Base-by-base conservation (phyloP, 192 early-diverging fungal species). In the Coemansia sp. region DNA sequence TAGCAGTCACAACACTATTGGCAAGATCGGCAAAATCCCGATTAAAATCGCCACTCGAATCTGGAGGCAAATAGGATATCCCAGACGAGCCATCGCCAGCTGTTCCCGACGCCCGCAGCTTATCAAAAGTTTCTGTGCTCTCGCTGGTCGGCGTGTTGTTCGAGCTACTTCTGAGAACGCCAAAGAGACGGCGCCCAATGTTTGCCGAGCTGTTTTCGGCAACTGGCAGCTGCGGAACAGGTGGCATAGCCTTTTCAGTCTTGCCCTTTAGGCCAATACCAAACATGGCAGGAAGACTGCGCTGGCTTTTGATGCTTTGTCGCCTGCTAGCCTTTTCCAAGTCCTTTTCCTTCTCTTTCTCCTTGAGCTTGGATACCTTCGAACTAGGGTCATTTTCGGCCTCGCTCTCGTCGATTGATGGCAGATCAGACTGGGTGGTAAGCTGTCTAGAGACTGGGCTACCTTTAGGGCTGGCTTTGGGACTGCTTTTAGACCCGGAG, bases 271-370 rank as follows among this genome's bases (percentile, higher is more conserved):
- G 49, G 12, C 78, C 78, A 51, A 80, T 70, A 22, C 72, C 72
- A 73, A 81, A 76, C 73, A 81, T 81, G 7, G 78, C 78, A 7
- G 78, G 78, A 11, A 81, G 67, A 48, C 78, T 81, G 32, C 78
- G 78, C 57, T 81, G 78, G 50, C 63, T 81, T 33, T 81, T 81
- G 70, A 81, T 69, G 52, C 78, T 81, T 70, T 81, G 78, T 34
- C 78, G 69, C 63, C 78, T 69, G 38, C 22, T 69, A 25, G 69
- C 63, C 66, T 72, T 76, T 55, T 69, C 78, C 14, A 51, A 25
- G 48, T 72, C 67, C 67, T 72, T 75, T 3, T 48, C 54, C 49
- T 75, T 72, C n/a, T 66, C 42, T 31, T 57, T 57, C 18, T 29
- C 56, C 17, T 6, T 57, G 56, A 4, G 16, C 31, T 32, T 45